Evolutionary conservation across 2,329 filamentous ascomycete genomes (phyloP), one percentile per base, ranked within the genome.

Genomic region (Dactylonectria macrodidyma): DNA sequence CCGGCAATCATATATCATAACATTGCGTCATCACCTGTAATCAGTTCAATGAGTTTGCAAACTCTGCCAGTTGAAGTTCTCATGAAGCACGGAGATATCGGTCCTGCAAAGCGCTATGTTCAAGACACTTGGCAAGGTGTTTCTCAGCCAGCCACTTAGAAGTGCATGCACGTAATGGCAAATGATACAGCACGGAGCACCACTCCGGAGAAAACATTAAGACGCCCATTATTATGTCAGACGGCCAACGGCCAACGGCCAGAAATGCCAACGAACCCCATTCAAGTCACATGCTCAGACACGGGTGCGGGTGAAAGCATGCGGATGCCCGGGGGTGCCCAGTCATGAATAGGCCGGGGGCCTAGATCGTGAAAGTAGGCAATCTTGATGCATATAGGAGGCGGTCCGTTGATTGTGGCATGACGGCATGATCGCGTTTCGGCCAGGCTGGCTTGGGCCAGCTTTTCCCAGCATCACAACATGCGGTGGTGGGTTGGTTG

Each of bases 281-380:
- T 48, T 51, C 38, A 62, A 55, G 71, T 76, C 74, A 76, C 74
- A 76, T 76, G 74, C 41, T 71, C 65, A 10, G 14, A 56, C 66
- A 70, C 69, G 68, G 69, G 74, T 73, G 74, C 72, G 74, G 74
- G 66, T 68, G 68, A 67, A 75, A 60, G 72, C 67, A 74, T 63
- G 26, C 56, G 59, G 47, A 59, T 16, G 52, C 55, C 67, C 65
- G 60, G 66, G 69, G 60, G 60, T 4, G 26, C 4, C 26, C 26
- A 30, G 3, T 26, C 36, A 52, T 67, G 55, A 50, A 47, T 47
- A 14, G 48, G 62, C 61, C 50, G 38, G 72, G 63, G 69, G 51
- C 54, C 61, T 52, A 67, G 64, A 72, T 74, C 73, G 72, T 72
- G 72, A 72, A 72, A 75, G 71, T 65, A 44, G 73, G 71, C 60